Evolutionary conservation across 495 filamentous ascomycete species (phyloP), one percentile per base, ranked within the genome.

Genomic region (Trypethelium eluteriae): DNA sequence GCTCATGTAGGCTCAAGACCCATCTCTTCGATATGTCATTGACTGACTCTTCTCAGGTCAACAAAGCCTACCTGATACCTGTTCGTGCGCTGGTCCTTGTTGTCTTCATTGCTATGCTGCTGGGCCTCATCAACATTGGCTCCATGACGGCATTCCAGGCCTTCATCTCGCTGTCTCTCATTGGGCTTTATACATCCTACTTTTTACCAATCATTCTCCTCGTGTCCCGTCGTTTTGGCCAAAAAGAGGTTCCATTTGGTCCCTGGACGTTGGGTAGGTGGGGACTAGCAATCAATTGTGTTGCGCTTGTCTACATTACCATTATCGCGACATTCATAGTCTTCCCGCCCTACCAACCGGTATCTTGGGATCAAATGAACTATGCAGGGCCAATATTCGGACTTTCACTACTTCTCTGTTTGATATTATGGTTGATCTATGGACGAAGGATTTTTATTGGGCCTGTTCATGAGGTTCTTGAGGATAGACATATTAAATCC

Each of bases 71-170:
- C 11, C 34, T 38, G 11, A 50, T 70, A 34, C 70, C 70, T 2
- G 5, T 71, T 35, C 62, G 65, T 50, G 12, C 68, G n/a, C 7
- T 82, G 34, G 64, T 72, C 36, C 69, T 78, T 39, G 74, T 77
- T 36, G 72, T 73, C 18, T 64, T 73, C 32, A 71, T 82, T 46
- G 70, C 79, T 64, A 50, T 69, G 18, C 66, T 81, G 46, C 74
- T 81, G 12, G 76, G 77, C n/a, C 74, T 82, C 34, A 79, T 83
- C 73, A 81, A 81, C 71, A 77, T 83, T 57, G 81, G 80, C 16
- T 78, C 77, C 12, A 72, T 78, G 6, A 76, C 76, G 0, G 82
- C 79, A 9, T 83, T 83, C 72, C 79, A 78, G 72, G 77, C 76
- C 46, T 76, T 84, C 46, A 75, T 81, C 14, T 79, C 78, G 44